Evolutionary conservation across 306 rosid genomes (phyloP).

Genomic region (Benincasa hispida): DNA sequence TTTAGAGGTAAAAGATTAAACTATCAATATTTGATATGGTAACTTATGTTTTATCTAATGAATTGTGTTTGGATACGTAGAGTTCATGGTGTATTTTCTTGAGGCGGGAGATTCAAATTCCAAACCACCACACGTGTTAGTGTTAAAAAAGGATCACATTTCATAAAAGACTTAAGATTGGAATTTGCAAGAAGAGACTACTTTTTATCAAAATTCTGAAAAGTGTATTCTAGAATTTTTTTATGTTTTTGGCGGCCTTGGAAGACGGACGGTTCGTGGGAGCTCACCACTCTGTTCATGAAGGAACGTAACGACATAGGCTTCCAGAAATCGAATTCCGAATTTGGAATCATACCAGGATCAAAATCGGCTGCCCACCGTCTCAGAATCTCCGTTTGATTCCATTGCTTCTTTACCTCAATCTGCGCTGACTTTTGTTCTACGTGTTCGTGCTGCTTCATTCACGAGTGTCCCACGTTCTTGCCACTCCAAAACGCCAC

Average conservation of each 20-base stretch:
- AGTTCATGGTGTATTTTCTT: too few species aligned
- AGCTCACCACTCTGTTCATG: background rate
- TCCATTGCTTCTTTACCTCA: background rate
- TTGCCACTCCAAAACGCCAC: background rate
- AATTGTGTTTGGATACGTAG: too few species aligned
- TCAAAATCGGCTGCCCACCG: background rate
- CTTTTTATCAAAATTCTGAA: background rate
- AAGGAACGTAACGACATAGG: background rate
- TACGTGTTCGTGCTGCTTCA: background rate
- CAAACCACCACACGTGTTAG: too few species aligned
- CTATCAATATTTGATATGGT: too few species aligned
- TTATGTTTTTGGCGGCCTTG: background rate
- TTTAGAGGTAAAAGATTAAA: too few species aligned
- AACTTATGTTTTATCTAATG: too few species aligned
- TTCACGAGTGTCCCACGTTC: background rate
- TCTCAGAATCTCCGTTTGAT: background rate
- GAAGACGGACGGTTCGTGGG: background rate
- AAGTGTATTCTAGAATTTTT: background rate
- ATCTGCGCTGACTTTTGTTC: background rate
- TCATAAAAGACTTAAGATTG: too few species aligned
- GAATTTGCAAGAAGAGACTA: background rate
- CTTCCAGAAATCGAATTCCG: background rate
- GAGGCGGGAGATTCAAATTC: too few species aligned
- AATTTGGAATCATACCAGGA: background rate
- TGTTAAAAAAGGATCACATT: too few species aligned